Percentiles rank a stretch among this genome's conserved stretches.
These are phyloP conservation scores for Roridomyces roridus DNA, from an alignment of 768 basidiomycete species.

Conservation along the genomic window DNA sequence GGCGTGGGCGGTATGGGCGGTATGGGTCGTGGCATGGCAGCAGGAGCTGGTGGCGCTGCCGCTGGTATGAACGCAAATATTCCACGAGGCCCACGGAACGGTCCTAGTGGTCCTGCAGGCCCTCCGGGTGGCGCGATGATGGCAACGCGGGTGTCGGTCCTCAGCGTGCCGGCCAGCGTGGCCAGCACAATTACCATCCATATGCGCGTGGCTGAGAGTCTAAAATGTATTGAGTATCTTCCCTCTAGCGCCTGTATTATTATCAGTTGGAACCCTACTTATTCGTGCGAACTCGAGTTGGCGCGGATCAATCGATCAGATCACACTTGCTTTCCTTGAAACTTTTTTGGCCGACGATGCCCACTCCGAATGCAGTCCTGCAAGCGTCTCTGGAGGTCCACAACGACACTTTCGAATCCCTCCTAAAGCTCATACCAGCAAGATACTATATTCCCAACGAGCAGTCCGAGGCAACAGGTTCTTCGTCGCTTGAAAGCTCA, in stretches of 20 bases:
- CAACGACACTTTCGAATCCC: slow-evolving; percentile 84
- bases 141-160: slow-evolving; percentile 73
- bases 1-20: slow-evolving; percentile 42
- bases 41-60: slow-evolving; percentile 45
- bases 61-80: slow-evolving; percentile 58
- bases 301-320: too few relatives aligned
- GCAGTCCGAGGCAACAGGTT: slow-evolving; percentile 72
- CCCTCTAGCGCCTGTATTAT: too few relatives aligned
- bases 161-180: slow-evolving; percentile 72
- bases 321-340: not conserved
- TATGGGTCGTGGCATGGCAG: slow-evolving; percentile 36
- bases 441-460: slow-evolving; percentile 85
- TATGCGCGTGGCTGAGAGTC: slow-evolving; percentile 65
- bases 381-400: slow-evolving; percentile 77
- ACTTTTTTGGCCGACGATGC: slow-evolving; percentile 39
- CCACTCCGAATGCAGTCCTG: slow-evolving; percentile 54
- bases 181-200: slow-evolving; percentile 85
- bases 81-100: slow-evolving; percentile 66
- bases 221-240: too few relatives aligned
- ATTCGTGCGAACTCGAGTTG: too few relatives aligned
- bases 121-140: slow-evolving; percentile 49
- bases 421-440: slow-evolving; percentile 87
- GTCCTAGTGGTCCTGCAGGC: slow-evolving; percentile 51
- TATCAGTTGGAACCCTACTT: too few relatives aligned
- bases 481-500: not conserved